phyloP scores from a whole-genome alignment of 164 flowering plant species.

The Santalum album region DNA sequence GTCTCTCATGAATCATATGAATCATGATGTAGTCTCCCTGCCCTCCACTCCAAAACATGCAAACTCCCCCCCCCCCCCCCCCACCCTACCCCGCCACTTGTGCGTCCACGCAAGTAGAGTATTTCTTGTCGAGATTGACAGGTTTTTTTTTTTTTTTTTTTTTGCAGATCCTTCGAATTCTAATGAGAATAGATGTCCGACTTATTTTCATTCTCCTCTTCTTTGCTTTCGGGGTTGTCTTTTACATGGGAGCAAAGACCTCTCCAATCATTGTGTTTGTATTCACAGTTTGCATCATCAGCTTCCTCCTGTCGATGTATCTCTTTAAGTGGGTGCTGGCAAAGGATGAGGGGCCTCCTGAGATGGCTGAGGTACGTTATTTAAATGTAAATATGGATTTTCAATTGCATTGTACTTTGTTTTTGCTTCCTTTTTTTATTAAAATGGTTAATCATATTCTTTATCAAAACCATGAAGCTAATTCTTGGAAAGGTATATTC shows the following conservation, averaged over 20 bases:
- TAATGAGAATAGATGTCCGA: conserved; percentile 68
- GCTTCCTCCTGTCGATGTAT: conserved; percentile 72
- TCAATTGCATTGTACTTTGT: background rate
- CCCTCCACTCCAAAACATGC: too few species aligned
- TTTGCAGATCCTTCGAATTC: conserved; percentile 63
- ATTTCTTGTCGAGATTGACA: too few species aligned
- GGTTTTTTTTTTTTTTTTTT: background rate
- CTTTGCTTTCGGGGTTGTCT: conserved; percentile 57
- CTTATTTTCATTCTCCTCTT: conserved; percentile 58
- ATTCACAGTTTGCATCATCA: conserved; percentile 69
- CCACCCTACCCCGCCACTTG: too few species aligned
- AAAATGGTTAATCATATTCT: too few species aligned
- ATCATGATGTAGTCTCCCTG: too few species aligned
- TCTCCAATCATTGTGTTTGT: conserved; percentile 90
- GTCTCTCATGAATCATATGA: too few species aligned
- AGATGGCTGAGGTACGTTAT: conserved; percentile 75
- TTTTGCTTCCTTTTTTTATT: background rate
- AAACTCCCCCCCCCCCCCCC: too few species aligned
- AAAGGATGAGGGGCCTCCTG: conserved; percentile 99
- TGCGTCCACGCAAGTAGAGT: too few species aligned
- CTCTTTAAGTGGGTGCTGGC: conserved; percentile 90
- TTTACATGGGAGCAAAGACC: conserved; percentile 81
- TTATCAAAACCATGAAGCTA: too few species aligned
- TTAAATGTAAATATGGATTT: background rate
- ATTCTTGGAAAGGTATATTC: too few species aligned